Base-by-base conservation (phyloP, 192 early-diverging fungal species). In the Umbelopsis isabellina region DNA sequence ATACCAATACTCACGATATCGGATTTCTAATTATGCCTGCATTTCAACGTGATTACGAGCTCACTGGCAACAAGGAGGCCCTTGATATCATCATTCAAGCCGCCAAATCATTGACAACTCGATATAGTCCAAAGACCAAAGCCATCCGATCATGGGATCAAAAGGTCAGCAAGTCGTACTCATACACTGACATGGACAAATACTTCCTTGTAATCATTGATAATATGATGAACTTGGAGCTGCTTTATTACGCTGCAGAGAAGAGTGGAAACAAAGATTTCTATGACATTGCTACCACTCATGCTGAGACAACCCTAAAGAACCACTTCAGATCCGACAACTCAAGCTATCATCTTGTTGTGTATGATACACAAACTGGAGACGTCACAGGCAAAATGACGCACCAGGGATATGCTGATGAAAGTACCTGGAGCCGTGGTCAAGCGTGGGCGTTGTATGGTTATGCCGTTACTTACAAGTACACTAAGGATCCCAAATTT, bases 361-460 rank as follows among this genome's bases (percentile, higher is more conserved):
- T 65, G 16, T 65, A 65, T 46, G 64, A 65, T 44, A 65, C 64
- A 37, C 64, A 65, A 46, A 37, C 30, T 21, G 64, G 64, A 18
- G 64, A 37, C 2, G 64, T 65, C 64, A 65, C 0, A 46, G n/a
- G 33, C 16, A 65, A 65, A 46, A 37, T 65, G 64, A 65, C 64
- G 0, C 64, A 65, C 3, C 64, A 65, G 44, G 64, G 64, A 8
- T 65, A 65, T 22, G 64, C 64, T 33, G 64, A 65, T 22, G 64
- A 65, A 41, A 65, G 64, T 65, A 65, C 64, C 27, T 65, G 64
- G 64, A 65, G 64, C 22, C 64, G 64, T n/a, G 64, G 64, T 21
- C 64, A 65, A 65, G 64, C 64, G 21, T 65, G 64, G 64, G 64
- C 64, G 20, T 27, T 65, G 21, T 65, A 65, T 27, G 64, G 64